A percentile compares a stretch with the other conserved stretches of the same genome.
phyloP scores from a whole-genome alignment of 2,329 filamentous ascomycete genomes.

The Fusarium cicatricum region DNA sequence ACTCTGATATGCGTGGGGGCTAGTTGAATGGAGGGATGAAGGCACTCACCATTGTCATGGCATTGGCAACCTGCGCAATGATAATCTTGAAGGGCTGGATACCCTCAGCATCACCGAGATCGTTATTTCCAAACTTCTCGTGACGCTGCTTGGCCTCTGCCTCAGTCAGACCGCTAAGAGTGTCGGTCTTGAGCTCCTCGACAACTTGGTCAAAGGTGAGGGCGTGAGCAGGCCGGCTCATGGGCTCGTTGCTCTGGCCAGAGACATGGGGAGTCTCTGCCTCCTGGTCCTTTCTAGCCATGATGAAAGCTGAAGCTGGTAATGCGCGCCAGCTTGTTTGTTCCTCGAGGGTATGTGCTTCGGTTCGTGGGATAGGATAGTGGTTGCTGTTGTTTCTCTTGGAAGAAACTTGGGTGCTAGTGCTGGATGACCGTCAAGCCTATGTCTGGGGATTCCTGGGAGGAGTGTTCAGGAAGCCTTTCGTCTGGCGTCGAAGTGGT shows the following conservation, averaged over 20 bases:
- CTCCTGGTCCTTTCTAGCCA: slow-evolving; percentile 35
- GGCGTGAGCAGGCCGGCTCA: slow-evolving; percentile 66
- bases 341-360: slow-evolving; percentile 3
- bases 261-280: slow-evolving; percentile 41
- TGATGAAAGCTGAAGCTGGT: slow-evolving; percentile 22
- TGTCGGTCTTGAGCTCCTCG: slow-evolving; percentile 60
- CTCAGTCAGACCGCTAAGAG: slow-evolving; percentile 61
- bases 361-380: slow-evolving; percentile 4
- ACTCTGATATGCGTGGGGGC: slow-evolving; percentile 13
- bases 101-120: slow-evolving; percentile 56
- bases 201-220: slow-evolving; percentile 58
- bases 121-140: slow-evolving; percentile 65
- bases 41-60: slow-evolving; percentile 68
- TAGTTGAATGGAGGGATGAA: background rate
- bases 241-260: slow-evolving; percentile 47
- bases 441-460: slow-evolving; percentile 34
- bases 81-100: slow-evolving; percentile 67
- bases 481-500: slow-evolving; percentile 31
- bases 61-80: slow-evolving; percentile 72
- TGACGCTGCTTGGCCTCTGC: slow-evolving; percentile 60
- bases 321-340: slow-evolving; percentile 26
- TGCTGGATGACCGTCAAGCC: slow-evolving; percentile 20
- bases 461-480: slow-evolving; percentile 34
- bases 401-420: slow-evolving; percentile 6
- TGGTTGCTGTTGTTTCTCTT: background rate